Base-by-base conservation (phyloP, 345 rosid genomes). In the Rubroshorea leprosula region DNA sequence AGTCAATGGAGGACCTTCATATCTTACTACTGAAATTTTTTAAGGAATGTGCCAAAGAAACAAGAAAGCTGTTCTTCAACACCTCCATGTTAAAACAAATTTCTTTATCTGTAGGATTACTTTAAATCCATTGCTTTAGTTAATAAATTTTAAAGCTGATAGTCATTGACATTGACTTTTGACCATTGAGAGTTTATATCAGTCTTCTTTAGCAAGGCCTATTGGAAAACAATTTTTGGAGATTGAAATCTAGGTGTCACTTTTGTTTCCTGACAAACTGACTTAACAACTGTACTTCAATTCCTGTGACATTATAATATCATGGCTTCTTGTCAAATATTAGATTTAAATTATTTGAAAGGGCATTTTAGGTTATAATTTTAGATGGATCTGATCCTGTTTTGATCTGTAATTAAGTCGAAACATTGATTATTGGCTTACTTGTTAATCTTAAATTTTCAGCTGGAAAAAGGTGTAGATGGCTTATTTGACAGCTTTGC, bases 391-490 rank as follows among this genome's bases (percentile, higher is more conserved):
- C 63, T 55, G 38, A 53, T 57, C n/a, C 61, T 38, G 15, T 22
- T 43, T 41, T 14, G 38, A 54, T 44, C 58, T 61, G 31, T 18
- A 29, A 19, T 52, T 29, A 27, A 64, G 18, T 27, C 17, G 11
- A 27, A 38, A 59, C 41, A 48, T 24, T 46, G 25, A 17, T 35
- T 22, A 51, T n/a, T n/a, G n/a, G 13, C 7, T 20, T 61, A 23
- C 39, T 12, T 20, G 2, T 49, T n/a, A n/a, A n/a, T n/a, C 9
- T 13, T 10, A 21, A 9, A 23, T 70, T 31, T 61, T 55, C 78
- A 91, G 98, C 77, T 91, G 50, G 98, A 91, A 76, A 85, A 83
- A 56, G 96, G 96, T 67, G 97, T 90, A 29, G 96, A 90, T 58
- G 97, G 96, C 69, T 68, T 90, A 78, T 87, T 85, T 62, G 87